Conservation (phyloP, 2,329 filamentous ascomycete species). For the Paraconiothyrium brasiliense region DNA sequence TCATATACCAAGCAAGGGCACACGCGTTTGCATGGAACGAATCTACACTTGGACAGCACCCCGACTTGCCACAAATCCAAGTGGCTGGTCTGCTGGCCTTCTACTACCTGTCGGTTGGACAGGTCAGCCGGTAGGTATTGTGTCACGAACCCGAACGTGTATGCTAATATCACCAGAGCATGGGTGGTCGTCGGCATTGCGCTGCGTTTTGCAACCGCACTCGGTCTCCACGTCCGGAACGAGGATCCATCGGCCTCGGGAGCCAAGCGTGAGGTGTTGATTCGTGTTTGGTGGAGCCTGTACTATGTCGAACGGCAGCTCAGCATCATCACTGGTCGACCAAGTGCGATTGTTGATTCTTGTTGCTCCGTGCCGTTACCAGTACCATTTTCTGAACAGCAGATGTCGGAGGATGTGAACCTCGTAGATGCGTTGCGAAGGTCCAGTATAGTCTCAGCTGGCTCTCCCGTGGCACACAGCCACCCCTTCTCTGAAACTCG, state of each 20-base stretch:
- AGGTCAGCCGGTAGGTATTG: slow-evolving; percentile 51
- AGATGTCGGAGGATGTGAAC: slow-evolving; percentile 23
- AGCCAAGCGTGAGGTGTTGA: slow-evolving; percentile 46
- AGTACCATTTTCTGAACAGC: slow-evolving; percentile 33
- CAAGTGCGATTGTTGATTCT: slow-evolving; percentile 48
- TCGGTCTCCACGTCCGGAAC: slow-evolving; percentile 53
- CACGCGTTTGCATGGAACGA: slow-evolving; percentile 44
- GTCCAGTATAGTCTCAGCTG: slow-evolving; percentile 15
- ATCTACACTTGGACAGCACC: slow-evolving; percentile 39
- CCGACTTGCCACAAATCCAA: slow-evolving; percentile 52
- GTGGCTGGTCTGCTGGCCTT: slow-evolving; percentile 50
- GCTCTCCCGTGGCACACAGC: slow-evolving; percentile 1
- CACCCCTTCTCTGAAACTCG: slow-evolving; percentile 10
- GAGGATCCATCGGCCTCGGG: slow-evolving; percentile 40
- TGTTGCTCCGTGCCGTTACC: slow-evolving; percentile 49
- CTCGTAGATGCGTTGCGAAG: slow-evolving; percentile 20
- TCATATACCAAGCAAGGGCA: slow-evolving; percentile 52
- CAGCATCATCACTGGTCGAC: slow-evolving; percentile 52
- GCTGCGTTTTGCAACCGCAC: slow-evolving; percentile 47
- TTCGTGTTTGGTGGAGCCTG: slow-evolving; percentile 54
- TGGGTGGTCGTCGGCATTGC: slow-evolving; percentile 51
- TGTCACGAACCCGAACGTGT: neutral
- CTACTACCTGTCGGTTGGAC: slow-evolving; percentile 52
- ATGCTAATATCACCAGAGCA: slow-evolving; percentile 39
- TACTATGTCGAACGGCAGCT: slow-evolving; percentile 52